Percentiles rank a stretch among this genome's conserved stretches.
These are phyloP conservation scores for Pestalotiopsis fici DNA, from an alignment of 2,329 filamentous ascomycete genomes.

Conservation along the genomic window DNA sequence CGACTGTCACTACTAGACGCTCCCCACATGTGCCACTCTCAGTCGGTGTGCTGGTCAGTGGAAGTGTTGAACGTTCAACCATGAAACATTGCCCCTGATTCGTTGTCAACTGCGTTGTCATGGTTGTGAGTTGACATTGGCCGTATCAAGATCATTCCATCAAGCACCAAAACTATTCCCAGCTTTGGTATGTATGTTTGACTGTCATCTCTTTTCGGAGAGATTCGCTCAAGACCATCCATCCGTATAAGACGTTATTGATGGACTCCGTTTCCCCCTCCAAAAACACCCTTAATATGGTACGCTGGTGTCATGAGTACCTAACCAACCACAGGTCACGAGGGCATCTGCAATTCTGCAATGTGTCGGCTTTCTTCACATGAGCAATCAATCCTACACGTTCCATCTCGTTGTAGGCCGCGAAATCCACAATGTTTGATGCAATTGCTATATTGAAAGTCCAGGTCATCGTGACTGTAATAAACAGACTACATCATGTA, in stretches of 20 bases:
- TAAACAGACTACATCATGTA: background rate
- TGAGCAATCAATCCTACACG: background rate
- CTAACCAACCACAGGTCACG: background rate
- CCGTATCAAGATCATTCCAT: too few relatives aligned
- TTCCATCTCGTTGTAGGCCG: too few relatives aligned
- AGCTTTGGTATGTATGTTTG: too few relatives aligned
- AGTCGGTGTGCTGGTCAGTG: background rate
- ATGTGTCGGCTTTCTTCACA: background rate
- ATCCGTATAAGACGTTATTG: too few relatives aligned
- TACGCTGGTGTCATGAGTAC: background rate
- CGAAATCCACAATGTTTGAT: background rate
- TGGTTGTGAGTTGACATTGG: background rate
- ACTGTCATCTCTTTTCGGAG: too few relatives aligned
- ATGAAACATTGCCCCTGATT: background rate
- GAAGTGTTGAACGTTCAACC: background rate
- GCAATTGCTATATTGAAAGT: background rate
- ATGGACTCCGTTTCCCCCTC: too few relatives aligned
- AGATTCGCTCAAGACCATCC: too few relatives aligned
- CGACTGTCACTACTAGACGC: background rate
- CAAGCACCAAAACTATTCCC: too few relatives aligned
- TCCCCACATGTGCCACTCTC: background rate
- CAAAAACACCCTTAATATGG: too few relatives aligned
- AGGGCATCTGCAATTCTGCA: background rate
- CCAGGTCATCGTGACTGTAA: background rate
- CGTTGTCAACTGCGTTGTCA: background rate